phyloP scores from a whole-genome alignment of 208 protist species.

The Angomonas ambiguus region DNA sequence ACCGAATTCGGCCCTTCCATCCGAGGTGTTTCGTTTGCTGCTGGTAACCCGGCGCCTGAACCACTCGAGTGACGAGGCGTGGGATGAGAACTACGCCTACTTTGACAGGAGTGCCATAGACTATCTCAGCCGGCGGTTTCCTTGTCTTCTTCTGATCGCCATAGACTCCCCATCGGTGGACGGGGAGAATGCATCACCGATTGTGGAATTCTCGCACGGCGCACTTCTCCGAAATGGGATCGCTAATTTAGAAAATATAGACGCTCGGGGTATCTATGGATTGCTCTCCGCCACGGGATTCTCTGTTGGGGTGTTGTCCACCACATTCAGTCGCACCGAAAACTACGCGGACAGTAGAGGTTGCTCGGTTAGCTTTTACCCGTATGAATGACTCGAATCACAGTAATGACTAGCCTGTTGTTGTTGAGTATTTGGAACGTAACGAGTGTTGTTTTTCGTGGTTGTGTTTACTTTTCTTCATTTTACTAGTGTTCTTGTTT shows the following conservation, averaged over 20 bases:
- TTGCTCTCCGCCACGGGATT: slow-evolving; percentile 10
- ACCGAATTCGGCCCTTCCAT: slow-evolving; percentile 11
- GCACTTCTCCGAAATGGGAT: slow-evolving; percentile 43
- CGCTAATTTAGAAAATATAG: slow-evolving; percentile 71
- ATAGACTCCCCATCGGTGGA: slow-evolving; percentile 70
- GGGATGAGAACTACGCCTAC: slow-evolving; percentile 36
- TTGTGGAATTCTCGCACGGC: slow-evolving; percentile 37
- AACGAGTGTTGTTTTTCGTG: slow-evolving; percentile 2
- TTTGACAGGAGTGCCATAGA: slow-evolving; percentile 35
- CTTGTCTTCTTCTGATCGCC: slow-evolving; percentile 55
- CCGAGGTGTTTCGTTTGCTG: slow-evolving; percentile 44
- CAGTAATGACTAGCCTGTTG: not conserved
- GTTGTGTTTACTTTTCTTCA: slow-evolving; percentile 5
- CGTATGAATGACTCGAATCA: slow-evolving; percentile 5
- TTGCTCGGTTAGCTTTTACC: slow-evolving; percentile 64
- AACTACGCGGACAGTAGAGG: slow-evolving; percentile 49
- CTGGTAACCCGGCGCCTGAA: slow-evolving; percentile 28
- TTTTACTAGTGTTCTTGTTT: slow-evolving; percentile 16
- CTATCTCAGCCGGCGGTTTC: slow-evolving; percentile 42
- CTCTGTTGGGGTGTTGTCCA: slow-evolving; percentile 36
- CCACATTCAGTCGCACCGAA: slow-evolving; percentile 39
- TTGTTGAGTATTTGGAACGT: not conserved
- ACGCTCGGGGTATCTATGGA: slow-evolving; percentile 25
- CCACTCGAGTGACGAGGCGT: not conserved
- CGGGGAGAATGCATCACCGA: slow-evolving; percentile 28